Percentiles rank a stretch among this genome's conserved stretches.
Conservation (phyloP, 805 yeast species). For the Zygosaccharomyces siamensis region DNA sequence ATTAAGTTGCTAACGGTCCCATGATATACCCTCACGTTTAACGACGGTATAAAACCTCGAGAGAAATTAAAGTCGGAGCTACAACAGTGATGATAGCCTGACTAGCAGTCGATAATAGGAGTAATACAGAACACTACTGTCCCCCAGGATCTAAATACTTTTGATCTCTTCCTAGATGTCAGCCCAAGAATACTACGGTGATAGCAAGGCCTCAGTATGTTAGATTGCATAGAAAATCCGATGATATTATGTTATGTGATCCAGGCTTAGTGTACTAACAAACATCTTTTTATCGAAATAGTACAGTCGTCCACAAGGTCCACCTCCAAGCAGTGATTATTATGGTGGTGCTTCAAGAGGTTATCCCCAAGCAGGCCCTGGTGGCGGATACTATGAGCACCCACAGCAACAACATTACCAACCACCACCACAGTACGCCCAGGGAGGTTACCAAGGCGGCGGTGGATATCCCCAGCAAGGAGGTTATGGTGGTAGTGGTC, state of each 20-base stretch:
- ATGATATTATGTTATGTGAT: not conserved
- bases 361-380: slow-evolving; percentile 10
- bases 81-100: too few species aligned
- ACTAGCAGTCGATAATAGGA: too few species aligned
- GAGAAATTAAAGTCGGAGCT: too few species aligned
- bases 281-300: slow-evolving; percentile 1
- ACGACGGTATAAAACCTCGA: too few species aligned
- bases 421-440: slow-evolving; percentile 35
- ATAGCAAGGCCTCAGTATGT: slow-evolving; percentile 15
- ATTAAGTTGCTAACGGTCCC: too few species aligned
- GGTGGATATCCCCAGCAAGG: not conserved
- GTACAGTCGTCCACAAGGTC: slow-evolving; percentile 29
- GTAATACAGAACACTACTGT: too few species aligned
- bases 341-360: slow-evolving; percentile 11
- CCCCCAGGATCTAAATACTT: too few species aligned
- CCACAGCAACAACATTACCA: slow-evolving; percentile 31
- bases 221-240: not conserved
- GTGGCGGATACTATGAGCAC: slow-evolving; percentile 18
- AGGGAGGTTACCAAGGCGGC: slow-evolving; percentile 36
- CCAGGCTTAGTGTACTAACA: not conserved
- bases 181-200: slow-evolving; percentile 26
- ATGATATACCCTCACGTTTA: too few species aligned
- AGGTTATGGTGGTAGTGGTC: slow-evolving; percentile 29
- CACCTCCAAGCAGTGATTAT: slow-evolving; percentile 22
- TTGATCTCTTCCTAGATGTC: slow-evolving; percentile 17